These are phyloP conservation scores for Physaria fendleri DNA, from an alignment of 345 rosid genomes.

Conservation along the genomic window DNA sequence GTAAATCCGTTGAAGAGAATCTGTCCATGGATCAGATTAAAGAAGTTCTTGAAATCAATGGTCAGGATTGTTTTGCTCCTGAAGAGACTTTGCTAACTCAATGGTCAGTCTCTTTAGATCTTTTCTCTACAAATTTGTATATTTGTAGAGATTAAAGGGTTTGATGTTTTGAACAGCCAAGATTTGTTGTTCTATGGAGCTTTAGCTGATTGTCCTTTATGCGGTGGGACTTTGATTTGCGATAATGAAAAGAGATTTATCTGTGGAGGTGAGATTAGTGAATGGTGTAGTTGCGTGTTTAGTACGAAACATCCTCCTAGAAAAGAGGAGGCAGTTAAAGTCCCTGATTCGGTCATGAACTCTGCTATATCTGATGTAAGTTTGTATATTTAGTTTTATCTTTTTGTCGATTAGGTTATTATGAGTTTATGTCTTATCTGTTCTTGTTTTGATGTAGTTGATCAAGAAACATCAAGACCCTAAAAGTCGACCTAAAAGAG, in stretches of 20 bases:
- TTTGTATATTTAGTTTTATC: too few species aligned
- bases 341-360: conserved; percentile 49
- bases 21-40: conserved; percentile 55
- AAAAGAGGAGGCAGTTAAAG: conserved; percentile 39
- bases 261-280: conserved; percentile 66
- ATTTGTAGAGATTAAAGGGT: not conserved
- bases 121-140: not conserved
- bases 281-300: conserved; percentile 77
- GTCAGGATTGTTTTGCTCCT: conserved; percentile 51
- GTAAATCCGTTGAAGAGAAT: conserved; percentile 42
- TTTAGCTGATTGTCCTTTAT: conserved; percentile 51
- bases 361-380: conserved; percentile 50
- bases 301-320: conserved; percentile 54
- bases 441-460: conserved; percentile 29
- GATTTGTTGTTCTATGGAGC: conserved; percentile 66
- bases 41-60: conserved; percentile 53
- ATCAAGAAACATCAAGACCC: conserved; percentile 62
- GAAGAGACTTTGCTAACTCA: conserved; percentile 27
- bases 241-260: conserved; percentile 40
- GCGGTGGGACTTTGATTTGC: conserved; percentile 46
- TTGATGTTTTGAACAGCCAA: conserved; percentile 34
- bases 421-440: not conserved
- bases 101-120: conserved; percentile 10
- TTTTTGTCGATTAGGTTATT: not conserved
- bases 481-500: conserved; percentile 37